Evolutionary conservation across 2,329 filamentous ascomycete species (phyloP).

Genomic region (Bipolaris victoriae): DNA sequence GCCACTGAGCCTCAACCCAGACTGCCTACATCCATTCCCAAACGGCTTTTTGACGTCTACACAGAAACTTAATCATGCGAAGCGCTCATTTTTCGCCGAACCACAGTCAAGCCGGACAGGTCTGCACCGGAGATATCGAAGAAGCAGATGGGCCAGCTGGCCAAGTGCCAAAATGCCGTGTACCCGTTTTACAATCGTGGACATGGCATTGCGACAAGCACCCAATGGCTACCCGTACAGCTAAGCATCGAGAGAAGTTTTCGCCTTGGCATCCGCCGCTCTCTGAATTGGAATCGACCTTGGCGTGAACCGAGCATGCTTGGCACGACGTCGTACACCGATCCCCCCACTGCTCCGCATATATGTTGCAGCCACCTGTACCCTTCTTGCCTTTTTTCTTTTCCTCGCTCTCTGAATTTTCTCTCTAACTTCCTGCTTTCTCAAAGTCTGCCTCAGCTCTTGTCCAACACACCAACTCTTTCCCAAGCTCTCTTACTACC

Average conservation of each 20-base stretch:
- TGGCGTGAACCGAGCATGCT: conserved; percentile 4
- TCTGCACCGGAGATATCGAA: not conserved
- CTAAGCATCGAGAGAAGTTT: conserved; percentile 11
- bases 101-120: not conserved
- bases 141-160: conserved; percentile 2
- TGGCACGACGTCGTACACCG: conserved; percentile 10
- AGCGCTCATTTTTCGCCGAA: conserved; percentile 1
- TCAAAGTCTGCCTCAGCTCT: not conserved
- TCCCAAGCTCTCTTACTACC: not conserved
- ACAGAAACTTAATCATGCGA: conserved; percentile 2
- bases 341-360: conserved; percentile 1
- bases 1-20: conserved; percentile 5
- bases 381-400: not conserved
- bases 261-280: conserved; percentile 8
- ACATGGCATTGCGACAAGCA: conserved; percentile 2
- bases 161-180: conserved; percentile 12
- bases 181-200: not conserved
- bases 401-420: not conserved
- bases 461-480: conserved; percentile 3
- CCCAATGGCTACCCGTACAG: conserved; percentile 4
- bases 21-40: not conserved
- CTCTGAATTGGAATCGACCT: conserved; percentile 1
- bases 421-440: not conserved
- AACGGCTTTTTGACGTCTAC: not conserved
- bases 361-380: not conserved